Percentiles rank a stretch among this genome's conserved stretches.
Conservation (phyloP, 2,329 filamentous ascomycete genomes). For the Calycina marina region DNA sequence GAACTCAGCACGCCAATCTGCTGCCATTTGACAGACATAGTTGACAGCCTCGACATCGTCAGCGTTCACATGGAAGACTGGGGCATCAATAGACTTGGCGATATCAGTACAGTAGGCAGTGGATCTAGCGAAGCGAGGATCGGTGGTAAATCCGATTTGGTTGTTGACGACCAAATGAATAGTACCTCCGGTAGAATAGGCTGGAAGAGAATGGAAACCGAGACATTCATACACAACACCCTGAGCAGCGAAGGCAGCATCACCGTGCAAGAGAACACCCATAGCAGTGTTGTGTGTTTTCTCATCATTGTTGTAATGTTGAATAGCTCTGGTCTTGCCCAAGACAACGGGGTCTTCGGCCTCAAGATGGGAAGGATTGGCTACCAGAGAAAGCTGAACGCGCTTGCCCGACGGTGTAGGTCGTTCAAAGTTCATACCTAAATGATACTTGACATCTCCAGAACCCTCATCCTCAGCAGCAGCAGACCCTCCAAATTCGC, state of each 20-base stretch:
- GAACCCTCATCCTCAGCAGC: slow-evolving; percentile 90
- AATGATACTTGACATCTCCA: slow-evolving; percentile 97
- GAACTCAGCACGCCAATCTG: slow-evolving; percentile 97
- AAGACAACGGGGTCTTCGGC: slow-evolving; percentile 96
- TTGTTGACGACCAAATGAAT: slow-evolving; percentile 98
- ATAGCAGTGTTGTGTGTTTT: slow-evolving; percentile 78
- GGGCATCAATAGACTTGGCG: slow-evolving; percentile 95
- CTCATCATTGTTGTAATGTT: slow-evolving; percentile 98
- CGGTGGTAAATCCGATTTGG: slow-evolving; percentile 99
- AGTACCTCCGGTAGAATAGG: slow-evolving; percentile 93
- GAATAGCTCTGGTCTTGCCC: slow-evolving; percentile 92
- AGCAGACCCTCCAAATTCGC: slow-evolving; percentile 81
- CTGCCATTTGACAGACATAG: slow-evolving; percentile 91
- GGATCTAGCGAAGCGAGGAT: slow-evolving; percentile 91
- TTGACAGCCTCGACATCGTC: slow-evolving; percentile 98
- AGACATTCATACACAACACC: slow-evolving; percentile 98
- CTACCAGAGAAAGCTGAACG: slow-evolving; percentile 95
- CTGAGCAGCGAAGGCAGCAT: slow-evolving; percentile 91
- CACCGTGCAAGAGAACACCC: slow-evolving; percentile 91
- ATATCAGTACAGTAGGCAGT: slow-evolving; percentile 99
- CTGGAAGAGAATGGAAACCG: slow-evolving; percentile 89
- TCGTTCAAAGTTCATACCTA: slow-evolving; percentile 99
- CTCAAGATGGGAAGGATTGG: slow-evolving; percentile 96
- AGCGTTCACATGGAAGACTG: slow-evolving; percentile 97
- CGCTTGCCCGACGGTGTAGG: slow-evolving; percentile 97